Evolutionary conservation across 2,329 filamentous ascomycete genomes (phyloP), one percentile per base, ranked within the genome.

Genomic region (Diaporthe longicolla): DNA sequence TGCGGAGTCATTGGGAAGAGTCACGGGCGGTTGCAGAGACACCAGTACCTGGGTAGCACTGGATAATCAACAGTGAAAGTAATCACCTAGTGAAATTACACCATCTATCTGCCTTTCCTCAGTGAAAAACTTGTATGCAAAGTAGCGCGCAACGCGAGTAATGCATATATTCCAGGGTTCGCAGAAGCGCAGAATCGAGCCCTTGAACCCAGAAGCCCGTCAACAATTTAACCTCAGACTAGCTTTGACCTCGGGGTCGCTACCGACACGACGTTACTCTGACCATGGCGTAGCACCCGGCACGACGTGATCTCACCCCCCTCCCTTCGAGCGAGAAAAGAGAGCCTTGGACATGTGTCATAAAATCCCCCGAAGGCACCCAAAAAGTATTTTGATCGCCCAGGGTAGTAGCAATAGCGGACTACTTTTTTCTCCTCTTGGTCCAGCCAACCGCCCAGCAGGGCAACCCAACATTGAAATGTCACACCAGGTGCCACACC

Each of bases 191-290:
- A 37, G 4, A 48, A 1, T 10, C 40, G 1, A 6, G 43, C 29
- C 10, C n/a, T 26, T 6, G 2, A 26, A 29, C 9, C 59, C 40
- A 63, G 24, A 15, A 68, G 63, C 21, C 45, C 63, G 63, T 32
- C n/a, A 54, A 21, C 32, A 40, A 54, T 68, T 40, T 68, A 68
- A 68, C 32, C 63, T 54, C 48, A 19, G 63, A 54, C 63, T 40
- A 68, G 29, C 63, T 66, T 66, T 52, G 29, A 37, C 63, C 63
- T 37, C 45, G 5, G 45, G 45, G 63, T 52, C 45, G 63, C 61
- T 50, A 45, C 61, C 61, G 45, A 66, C 61, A 66, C 61, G 61
- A 66, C 61, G 43, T 66, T 50, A 52, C 45, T 37, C 4, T 26
- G 45, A 37, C 63, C 63, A 3, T 13, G 32, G 32, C 15, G 63